These are phyloP conservation scores for Coniochaeta ligniaria DNA, from an alignment of 2,329 filamentous ascomycete species.

Conservation along the genomic window DNA sequence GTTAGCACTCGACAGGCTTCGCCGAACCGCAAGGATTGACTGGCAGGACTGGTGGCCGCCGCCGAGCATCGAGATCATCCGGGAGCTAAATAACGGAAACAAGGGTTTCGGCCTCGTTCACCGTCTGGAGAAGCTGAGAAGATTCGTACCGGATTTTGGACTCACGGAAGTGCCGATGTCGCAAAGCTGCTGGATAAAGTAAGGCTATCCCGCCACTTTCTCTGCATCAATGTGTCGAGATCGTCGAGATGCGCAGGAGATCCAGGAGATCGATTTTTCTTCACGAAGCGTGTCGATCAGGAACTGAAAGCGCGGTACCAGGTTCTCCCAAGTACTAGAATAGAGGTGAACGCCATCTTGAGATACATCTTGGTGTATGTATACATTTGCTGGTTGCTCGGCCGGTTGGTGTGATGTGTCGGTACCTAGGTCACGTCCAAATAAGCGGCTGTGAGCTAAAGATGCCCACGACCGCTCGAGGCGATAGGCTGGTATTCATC, in stretches of 20 bases:
- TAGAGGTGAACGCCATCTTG: neutral
- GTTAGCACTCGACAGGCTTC: neutral
- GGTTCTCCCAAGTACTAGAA: neutral
- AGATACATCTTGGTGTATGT: neutral
- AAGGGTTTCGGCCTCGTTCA: neutral
- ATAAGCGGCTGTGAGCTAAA: neutral
- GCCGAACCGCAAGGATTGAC: neutral
- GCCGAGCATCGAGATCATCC: neutral
- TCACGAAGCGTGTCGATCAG: neutral
- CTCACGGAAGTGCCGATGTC: neutral
- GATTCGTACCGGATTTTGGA: neutral
- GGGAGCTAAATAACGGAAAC: neutral
- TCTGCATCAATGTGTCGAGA: neutral
- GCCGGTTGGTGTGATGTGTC: neutral
- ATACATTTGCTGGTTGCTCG: neutral
- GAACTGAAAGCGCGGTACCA: neutral
- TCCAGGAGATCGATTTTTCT: neutral
- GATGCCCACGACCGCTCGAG: neutral
- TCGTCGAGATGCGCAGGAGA: neutral
- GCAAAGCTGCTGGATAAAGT: neutral
- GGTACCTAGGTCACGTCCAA: neutral
- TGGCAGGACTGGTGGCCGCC: neutral
- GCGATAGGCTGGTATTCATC: too few relatives aligned
- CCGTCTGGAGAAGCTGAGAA: neutral
- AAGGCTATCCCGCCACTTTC: neutral